Evolutionary conservation across 2,329 filamentous ascomycete species (phyloP), one percentile per base, ranked within the genome.

Genomic region (Paracoccidioides lutzii): DNA sequence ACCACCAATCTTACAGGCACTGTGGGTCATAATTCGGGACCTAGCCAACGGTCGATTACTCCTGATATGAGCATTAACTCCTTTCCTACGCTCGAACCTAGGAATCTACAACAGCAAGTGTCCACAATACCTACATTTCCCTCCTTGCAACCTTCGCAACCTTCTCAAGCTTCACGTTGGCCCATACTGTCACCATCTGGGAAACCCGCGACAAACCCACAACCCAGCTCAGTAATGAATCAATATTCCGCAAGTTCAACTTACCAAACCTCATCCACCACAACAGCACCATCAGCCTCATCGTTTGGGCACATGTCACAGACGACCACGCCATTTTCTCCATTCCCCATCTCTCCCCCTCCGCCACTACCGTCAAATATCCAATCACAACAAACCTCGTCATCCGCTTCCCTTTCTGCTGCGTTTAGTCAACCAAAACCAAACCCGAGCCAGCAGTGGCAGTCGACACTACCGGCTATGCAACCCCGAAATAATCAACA

Each of bases 1-100:
- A 68, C 71, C 15, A 60, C 61, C 22, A 54, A 59, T 33, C 57
- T 50, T 10, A 46, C 62, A 30, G 59, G 56, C 44, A 56, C 59
- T 48, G 54, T 55, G 55, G 51, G 32, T 12, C 49, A 30, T 43
- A 54, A 44, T 57, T 38, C 65, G 14, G 67, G 59, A 30, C 59
- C 61, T 44, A 64, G 60, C 43, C 66, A 71, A 54, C 73, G 77
- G 30, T 75, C 77, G 5, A 74, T 80, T 33, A 80, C 78, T 9
- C 76, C 78, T 7, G 77, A 80, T 63, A 74, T 73, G 55, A 74
- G 70, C 37, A 62, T 79, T 52, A 74, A 68, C 52, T 69, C 67
- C 8, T 77, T 78, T 58, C 71, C 75, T n/a, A 66, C 73, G n/a
- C 66, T 78, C 33, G 67, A 73, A 51, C 75, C 75, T 40, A 58